Evolutionary conservation across 208 protist species (phyloP), one percentile per base, ranked within the genome.

Genomic region (Herpetomonas samuelpessoai): DNA sequence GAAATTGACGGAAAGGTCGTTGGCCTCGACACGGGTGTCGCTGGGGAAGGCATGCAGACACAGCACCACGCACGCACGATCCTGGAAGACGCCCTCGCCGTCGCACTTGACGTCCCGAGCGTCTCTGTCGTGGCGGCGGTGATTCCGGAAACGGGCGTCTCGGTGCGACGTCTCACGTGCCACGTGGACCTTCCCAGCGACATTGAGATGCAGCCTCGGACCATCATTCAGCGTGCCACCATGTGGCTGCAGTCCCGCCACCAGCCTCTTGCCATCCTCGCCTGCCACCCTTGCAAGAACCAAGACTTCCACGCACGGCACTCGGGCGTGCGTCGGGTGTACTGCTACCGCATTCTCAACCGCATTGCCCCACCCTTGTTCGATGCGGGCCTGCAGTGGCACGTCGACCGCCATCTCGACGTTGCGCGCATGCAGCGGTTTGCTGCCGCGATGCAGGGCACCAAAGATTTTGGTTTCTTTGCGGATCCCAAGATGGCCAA

Each of bases 311-410:
- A 96, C 65, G 90, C 90, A 19, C 84, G 90, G n/a, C 83, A 93
- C 61, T 68, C 54, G 35, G 86, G 79, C 0, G 68, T 88, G 60
- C 71, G 83, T 38, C 81, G 90, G 2, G 73, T 93, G 24, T 96
- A 96, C 74, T 81, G 81, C 52, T 96, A 96, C 62, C 90, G 90
- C 53, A 91, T 96, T 44, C 73, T 92, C n/a, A 96, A 96, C 68
- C 86, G 90, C 30, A 72, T 96, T 19, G 90, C 90, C 0, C 90
- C 90, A 2, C 90, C 90, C 22, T 66, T 96, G 21, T 91, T 93
- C 58, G 86, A 93, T 30, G 86, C 83, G 1, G 86, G 85, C 19
- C 30, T 88, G 30, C 89, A 93, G 60, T 96, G 90, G 87, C 90
- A 96, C 70, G 85, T 96, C 0, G 86, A 93, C 59, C 79, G 90